A percentile compares a stretch with the other conserved stretches of the same genome.
These are phyloP conservation scores for Trichoderma semiorbis DNA, from an alignment of 2,329 filamentous ascomycete species.

Conservation along the genomic window DNA sequence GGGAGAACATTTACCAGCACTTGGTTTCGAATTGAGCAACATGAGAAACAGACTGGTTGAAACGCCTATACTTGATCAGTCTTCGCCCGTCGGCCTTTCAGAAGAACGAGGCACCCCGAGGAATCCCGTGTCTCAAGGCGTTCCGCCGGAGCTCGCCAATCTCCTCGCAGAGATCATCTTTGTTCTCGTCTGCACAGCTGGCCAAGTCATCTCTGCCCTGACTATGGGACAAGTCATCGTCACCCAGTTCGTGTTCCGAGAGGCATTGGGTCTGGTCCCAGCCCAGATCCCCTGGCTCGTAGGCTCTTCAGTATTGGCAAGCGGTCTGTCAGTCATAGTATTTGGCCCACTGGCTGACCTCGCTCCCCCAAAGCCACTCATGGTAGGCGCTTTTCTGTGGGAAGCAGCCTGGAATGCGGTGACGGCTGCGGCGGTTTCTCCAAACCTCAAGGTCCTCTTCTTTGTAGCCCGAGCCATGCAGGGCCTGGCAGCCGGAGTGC, in stretches of 20 bases:
- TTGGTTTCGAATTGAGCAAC: neutral
- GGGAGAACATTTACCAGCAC: neutral
- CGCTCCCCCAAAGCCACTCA: neutral
- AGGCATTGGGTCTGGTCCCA: neutral
- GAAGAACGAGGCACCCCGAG: neutral
- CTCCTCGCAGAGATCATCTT: neutral
- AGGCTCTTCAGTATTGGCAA: neutral
- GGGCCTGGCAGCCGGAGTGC: neutral
- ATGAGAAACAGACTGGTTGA: neutral
- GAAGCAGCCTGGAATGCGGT: constrained; percentile 1
- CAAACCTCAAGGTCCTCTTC: constrained; percentile 8
- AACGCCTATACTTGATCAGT: neutral
- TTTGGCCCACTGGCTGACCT: constrained; percentile 1
- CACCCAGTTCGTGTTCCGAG: neutral
- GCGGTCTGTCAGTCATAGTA: neutral
- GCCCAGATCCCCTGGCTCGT: neutral
- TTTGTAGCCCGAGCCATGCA: constrained; percentile 9
- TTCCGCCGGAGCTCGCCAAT: neutral
- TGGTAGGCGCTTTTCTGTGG: constrained; percentile 5
- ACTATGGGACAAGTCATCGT: neutral
- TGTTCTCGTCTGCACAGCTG: constrained; percentile 2
- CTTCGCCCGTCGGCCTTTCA: neutral
- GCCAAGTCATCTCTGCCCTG: neutral
- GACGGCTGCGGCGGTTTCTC: neutral
- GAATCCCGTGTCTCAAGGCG: neutral